Evolutionary conservation across 164 flowering plant genomes (phyloP), one percentile per base, ranked within the genome.

Genomic region (Vitis riparia): DNA sequence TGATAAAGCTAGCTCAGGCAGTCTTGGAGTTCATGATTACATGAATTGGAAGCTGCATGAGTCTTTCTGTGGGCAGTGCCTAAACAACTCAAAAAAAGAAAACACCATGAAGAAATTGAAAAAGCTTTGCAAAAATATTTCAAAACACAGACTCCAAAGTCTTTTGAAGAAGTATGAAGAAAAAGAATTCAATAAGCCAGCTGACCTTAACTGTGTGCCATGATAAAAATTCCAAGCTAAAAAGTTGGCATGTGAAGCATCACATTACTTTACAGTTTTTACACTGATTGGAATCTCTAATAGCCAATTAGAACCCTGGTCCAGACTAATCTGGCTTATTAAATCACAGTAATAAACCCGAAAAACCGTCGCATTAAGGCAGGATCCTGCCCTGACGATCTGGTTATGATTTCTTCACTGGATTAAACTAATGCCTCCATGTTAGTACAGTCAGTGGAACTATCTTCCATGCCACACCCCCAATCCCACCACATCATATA

Each of bases 351-450:
- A 69, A 59, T 77, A 63, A 57, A n/a, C 29, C n/a, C 19, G 66
- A 51, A 44, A 67, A 23, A 62, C 57, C 66, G 16, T 65, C 17
- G 55, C 51, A 66, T 66, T 56, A 73, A 67, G 78, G 73, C 83
- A 79, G 66, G 82, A 85, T 83, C 83, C 83, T 78, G 67, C 74
- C 78, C 76, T 80, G 77, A 79, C 79, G 79, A 75, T 70, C 53
- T 73, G 57, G 78, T 65, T 52, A 74, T 71, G 53, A 59, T 16
- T 52, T 14, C 57, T 55, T 74, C 63, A 63, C 64, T 67, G 57
- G 68, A 49, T 68, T 50, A 48, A 61, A 74, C 55, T 29, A 74
- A 75, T 62, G 59, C 27, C 50, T 65, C 69, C 68, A 55, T 70
- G 63, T 63, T 79, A 63, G 69, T 55, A 66, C 67, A 56, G 72